These are phyloP conservation scores for Epichloe typhina DNA, from an alignment of 2,329 filamentous ascomycete genomes.

Conservation along the genomic window DNA sequence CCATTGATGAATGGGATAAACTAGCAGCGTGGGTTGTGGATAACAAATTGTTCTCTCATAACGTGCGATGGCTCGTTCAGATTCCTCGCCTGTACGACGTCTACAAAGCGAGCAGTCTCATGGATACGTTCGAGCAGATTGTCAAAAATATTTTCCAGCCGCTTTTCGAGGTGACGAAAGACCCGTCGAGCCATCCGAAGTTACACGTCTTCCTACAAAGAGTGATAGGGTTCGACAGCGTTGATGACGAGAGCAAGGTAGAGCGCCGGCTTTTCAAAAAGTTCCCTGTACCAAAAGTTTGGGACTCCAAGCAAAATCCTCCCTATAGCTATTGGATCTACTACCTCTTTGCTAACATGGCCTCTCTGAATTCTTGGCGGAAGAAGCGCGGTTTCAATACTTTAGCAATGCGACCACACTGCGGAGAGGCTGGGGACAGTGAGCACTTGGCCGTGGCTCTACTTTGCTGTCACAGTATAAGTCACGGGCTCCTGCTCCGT, in stretches of 20 bases:
- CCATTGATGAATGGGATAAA: slow-evolving; percentile 93
- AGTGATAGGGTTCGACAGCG: slow-evolving; percentile 93
- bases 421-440: slow-evolving; percentile 90
- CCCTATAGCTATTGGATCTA: slow-evolving; percentile 99
- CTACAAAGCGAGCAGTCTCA: slow-evolving; percentile 77
- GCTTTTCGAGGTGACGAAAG: slow-evolving; percentile 83
- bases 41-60: slow-evolving; percentile 95
- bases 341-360: slow-evolving; percentile 88
- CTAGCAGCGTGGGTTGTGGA: slow-evolving; percentile 94
- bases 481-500: slow-evolving; percentile 79
- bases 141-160: slow-evolving; percentile 87
- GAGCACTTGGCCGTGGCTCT: slow-evolving; percentile 89
- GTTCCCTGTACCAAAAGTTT: slow-evolving; percentile 78
- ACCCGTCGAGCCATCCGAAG: slow-evolving; percentile 79
- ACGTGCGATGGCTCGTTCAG: slow-evolving; percentile 94
- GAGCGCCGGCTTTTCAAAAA: slow-evolving; percentile 92
- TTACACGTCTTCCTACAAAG: slow-evolving; percentile 88
- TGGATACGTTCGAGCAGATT: slow-evolving; percentile 83
- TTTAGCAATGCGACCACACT: slow-evolving; percentile 83
- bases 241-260: slow-evolving; percentile 95
- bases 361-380: slow-evolving; percentile 82
- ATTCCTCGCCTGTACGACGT: slow-evolving; percentile 90
- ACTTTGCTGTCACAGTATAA: slow-evolving; percentile 92
- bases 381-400: slow-evolving; percentile 92
- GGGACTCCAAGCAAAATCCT: slow-evolving; percentile 88